These are phyloP conservation scores for Volutella citrinella DNA, from an alignment of 2,329 filamentous ascomycete species.

Conservation along the genomic window DNA sequence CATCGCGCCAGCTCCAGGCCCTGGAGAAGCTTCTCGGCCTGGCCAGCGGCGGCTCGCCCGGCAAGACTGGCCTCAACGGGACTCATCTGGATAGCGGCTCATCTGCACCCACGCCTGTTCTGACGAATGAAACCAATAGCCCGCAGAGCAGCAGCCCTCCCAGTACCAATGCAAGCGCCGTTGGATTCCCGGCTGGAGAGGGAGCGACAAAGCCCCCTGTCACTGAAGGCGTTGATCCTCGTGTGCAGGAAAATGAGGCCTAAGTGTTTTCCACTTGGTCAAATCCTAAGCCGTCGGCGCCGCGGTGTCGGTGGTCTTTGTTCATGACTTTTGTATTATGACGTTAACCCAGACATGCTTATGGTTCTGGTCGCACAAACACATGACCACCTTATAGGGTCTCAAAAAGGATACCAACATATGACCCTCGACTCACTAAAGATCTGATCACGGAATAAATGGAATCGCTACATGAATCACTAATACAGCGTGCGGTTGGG, in stretches of 20 bases:
- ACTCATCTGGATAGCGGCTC: slow-evolving; percentile 48
- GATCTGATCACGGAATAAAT: slow-evolving; percentile 18
- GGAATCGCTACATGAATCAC: slow-evolving; percentile 15
- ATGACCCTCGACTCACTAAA: slow-evolving; percentile 13
- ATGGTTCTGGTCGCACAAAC: slow-evolving; percentile 4
- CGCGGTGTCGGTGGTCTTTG: too few relatives aligned
- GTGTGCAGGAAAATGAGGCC: slow-evolving; percentile 31
- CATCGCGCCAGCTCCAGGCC: slow-evolving; percentile 56
- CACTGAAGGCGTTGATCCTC: slow-evolving; percentile 14
- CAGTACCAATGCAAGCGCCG: slow-evolving; percentile 59
- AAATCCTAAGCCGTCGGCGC: background rate
- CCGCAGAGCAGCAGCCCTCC: slow-evolving; percentile 64
- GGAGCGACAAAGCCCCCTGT: slow-evolving; percentile 20
- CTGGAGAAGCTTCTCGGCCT: slow-evolving; percentile 33
- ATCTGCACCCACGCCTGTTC: slow-evolving; percentile 59
- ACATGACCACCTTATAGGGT: slow-evolving; percentile 5
- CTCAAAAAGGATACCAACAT: slow-evolving; percentile 8
- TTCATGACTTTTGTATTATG: slow-evolving; percentile 17
- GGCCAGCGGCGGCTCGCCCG: slow-evolving; percentile 18
- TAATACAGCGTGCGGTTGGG: slow-evolving; percentile 13
- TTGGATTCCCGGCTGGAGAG: slow-evolving; percentile 35
- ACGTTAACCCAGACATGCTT: slow-evolving; percentile 10
- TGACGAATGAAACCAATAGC: slow-evolving; percentile 68
- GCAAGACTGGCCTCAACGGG: slow-evolving; percentile 21
- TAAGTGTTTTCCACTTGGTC: slow-evolving; percentile 11